Base-by-base conservation (phyloP, 371 early-diverging fungal species). In the Parasitella parasitica region DNA sequence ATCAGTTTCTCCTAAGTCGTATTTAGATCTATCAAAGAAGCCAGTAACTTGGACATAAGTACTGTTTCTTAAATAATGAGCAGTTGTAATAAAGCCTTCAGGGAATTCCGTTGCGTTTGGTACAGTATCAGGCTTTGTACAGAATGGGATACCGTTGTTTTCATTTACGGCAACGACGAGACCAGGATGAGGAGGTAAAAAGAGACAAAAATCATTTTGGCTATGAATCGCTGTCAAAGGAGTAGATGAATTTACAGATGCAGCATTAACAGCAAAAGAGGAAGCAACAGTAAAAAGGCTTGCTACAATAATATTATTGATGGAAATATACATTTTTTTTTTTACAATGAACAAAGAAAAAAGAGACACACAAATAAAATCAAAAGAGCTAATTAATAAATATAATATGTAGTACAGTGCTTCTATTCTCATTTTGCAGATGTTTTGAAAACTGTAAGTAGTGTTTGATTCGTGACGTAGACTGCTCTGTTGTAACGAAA, bases 121-220 rank as follows among this genome's bases (percentile, higher is more conserved):
- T 1, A 76, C 78, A 24, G 63, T 54, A n/a, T 57, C 22, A 26
- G 65, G 53, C 18, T 75, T 75, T 28, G 71, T 72, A 66, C 86
- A 84, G 73, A 84, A 86, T 1, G 84, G 81, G 51, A 82, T 76
- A 43, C 83, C 82, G 46, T 73, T 74, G 30, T 78, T 64, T 63
- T 84, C 84, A 61, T 83, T 74, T 16, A 69, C 62, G 11, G 84
- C 81, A 34, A 84, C 76, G 32, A 74, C 78, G 7, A 82, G 73
- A 56, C 86, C 86, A 24, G 84, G 77, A 59, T 76, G 64, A 28
- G 86, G 86, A 28, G 86, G 86, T 27, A 86, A 69, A 71, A 86
- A 86, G 46, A 86, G 66, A 67, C 86, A 86, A 63, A 81, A 81
- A 37, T 74, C 71, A 15, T 54, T 34, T 35, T 64, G 70, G 34